These are phyloP conservation scores for Inga laurina DNA, from an alignment of 306 rosid genomes.

Conservation along the genomic window DNA sequence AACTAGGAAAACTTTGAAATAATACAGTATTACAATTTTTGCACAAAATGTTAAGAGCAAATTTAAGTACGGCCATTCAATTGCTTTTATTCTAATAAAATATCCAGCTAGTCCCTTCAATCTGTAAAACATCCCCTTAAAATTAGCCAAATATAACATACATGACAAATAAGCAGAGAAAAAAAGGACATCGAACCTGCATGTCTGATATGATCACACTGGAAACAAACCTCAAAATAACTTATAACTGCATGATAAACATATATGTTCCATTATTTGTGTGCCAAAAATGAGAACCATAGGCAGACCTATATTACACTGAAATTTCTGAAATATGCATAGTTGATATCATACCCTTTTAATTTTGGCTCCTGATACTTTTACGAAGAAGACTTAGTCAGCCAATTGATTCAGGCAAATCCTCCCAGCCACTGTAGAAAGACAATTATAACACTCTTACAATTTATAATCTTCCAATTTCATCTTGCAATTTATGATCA, in stretches of 20 bases:
- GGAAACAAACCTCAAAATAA: constrained; percentile 11
- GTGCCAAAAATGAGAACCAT: neutral
- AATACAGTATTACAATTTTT: neutral
- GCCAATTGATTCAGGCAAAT: neutral
- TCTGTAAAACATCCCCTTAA: neutral
- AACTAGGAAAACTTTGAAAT: neutral
- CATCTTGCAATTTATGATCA: neutral
- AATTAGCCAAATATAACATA: neutral
- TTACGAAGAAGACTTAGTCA: neutral
- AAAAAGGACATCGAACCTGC: constrained; percentile 53
- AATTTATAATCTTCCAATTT: neutral
- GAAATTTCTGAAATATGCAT: neutral
- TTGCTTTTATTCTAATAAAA: neutral
- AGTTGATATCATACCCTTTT: neutral
- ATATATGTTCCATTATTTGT: neutral
- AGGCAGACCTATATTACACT: neutral
- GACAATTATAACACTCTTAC: neutral
- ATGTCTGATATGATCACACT: constrained; percentile 31
- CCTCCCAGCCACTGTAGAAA: neutral
- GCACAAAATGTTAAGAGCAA: neutral
- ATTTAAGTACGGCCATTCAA: neutral
- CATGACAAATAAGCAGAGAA: neutral
- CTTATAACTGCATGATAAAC: constrained; percentile 23
- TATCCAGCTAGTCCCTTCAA: neutral
- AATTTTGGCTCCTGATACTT: neutral